Conservation (phyloP, 2,329 filamentous ascomycete species). For the Zalaria sp. region DNA sequence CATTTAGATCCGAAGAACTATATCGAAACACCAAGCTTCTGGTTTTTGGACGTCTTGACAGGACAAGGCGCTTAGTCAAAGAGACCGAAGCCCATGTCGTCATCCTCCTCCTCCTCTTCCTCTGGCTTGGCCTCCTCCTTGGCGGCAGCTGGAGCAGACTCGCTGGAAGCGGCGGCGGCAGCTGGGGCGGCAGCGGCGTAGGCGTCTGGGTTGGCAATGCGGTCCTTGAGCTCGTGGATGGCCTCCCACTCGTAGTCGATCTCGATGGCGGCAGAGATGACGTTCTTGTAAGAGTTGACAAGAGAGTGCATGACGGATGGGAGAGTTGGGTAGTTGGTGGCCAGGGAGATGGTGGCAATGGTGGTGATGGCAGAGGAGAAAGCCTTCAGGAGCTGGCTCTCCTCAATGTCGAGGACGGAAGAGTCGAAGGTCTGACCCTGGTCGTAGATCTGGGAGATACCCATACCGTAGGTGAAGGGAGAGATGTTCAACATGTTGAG, state of each 20-base stretch:
- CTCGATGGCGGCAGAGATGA: constrained; percentile 74
- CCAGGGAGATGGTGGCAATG: constrained; percentile 83
- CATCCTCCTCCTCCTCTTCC: constrained; percentile 42
- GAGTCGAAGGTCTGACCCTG: constrained; percentile 84
- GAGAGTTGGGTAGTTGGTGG: constrained; percentile 86
- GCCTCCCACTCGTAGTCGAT: constrained; percentile 90
- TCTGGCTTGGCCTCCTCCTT: constrained; percentile 43
- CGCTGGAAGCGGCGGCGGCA: constrained; percentile 42
- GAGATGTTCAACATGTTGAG: constrained; percentile 99
- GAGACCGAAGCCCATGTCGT: constrained; percentile 40
- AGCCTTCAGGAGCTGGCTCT: constrained; percentile 80
- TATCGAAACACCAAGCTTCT: constrained; percentile 1
- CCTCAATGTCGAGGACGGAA: constrained; percentile 79
- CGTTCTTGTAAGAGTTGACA: constrained; percentile 97
- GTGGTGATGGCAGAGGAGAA: constrained; percentile 72
- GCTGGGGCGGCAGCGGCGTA: constrained; percentile 75
- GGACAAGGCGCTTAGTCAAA: constrained; percentile 30
- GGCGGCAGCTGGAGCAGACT: constrained; percentile 36
- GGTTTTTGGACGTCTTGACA: neutral
- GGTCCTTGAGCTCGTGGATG: constrained; percentile 97
- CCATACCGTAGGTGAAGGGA: constrained; percentile 98
- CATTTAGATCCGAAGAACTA: neutral
- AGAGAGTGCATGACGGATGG: constrained; percentile 93
- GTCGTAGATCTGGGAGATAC: constrained; percentile 92
- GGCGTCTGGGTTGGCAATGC: constrained; percentile 95